Evolutionary conservation across 768 basidiomycete species (phyloP).

Genomic region (Phlebiopsis flavidoalba): DNA sequence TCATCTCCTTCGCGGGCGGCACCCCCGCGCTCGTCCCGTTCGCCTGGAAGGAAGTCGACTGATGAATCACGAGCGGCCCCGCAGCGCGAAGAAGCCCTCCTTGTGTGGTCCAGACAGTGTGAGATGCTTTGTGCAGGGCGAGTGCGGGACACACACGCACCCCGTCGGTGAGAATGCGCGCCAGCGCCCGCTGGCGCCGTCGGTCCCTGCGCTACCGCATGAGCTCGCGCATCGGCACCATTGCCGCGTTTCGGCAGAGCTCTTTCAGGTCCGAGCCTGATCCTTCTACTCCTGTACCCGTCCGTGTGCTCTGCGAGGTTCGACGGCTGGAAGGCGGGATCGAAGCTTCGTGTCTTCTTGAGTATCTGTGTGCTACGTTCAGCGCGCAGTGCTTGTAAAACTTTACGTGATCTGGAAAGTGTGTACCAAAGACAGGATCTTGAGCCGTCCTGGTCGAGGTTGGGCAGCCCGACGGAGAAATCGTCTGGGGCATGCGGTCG

Average conservation of each 20-base stretch:
- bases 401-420: not conserved
- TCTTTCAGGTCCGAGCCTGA: conserved; percentile 93
- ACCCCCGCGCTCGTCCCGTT: conserved; percentile 27
- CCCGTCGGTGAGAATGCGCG: conserved; percentile 34
- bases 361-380: conserved; percentile 66
- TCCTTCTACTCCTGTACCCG: no score
- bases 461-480: conserved; percentile 83
- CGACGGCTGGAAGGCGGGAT: conserved; percentile 48
- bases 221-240: conserved; percentile 86
- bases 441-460: conserved; percentile 69
- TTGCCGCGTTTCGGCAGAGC: conserved; percentile 88
- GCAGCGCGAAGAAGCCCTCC: conserved; percentile 78
- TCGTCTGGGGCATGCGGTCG: conserved; percentile 98
- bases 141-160: conserved; percentile 28
- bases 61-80: conserved; percentile 61
- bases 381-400: not conserved
- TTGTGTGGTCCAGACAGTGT: not conserved
- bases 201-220: conserved; percentile 49
- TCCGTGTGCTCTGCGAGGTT: conserved; percentile 65
- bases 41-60: conserved; percentile 62
- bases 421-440: conserved; percentile 75
- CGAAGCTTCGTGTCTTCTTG: conserved; percentile 65
- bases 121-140: not conserved
- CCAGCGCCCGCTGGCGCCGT: conserved; percentile 48
- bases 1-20: conserved; percentile 5